phyloP scores from a whole-genome alignment of 2,329 filamentous ascomycete genomes.

The Trichophyton equinum region DNA sequence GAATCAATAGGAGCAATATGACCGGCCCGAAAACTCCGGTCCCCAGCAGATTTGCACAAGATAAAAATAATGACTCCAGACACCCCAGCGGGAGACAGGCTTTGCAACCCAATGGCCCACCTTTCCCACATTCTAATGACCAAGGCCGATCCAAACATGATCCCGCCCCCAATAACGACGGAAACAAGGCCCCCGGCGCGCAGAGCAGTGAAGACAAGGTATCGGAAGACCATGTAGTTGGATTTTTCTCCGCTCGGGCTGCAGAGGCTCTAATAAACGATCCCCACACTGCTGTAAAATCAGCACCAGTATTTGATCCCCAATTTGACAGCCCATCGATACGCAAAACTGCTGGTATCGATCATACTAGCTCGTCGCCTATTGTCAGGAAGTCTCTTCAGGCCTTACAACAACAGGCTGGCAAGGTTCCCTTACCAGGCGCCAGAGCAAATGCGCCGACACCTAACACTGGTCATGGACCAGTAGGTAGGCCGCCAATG shows the following conservation, averaged over 20 bases:
- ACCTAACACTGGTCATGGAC: background rate
- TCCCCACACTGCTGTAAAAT: conserved; percentile 31
- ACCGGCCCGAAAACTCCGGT: conserved; percentile 6
- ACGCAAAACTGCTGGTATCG: conserved; percentile 74
- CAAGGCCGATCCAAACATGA: conserved; percentile 15
- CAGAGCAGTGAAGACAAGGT: conserved; percentile 15
- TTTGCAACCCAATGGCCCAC: conserved; percentile 10
- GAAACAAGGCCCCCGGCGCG: conserved; percentile 13
- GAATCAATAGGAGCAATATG: conserved; percentile 5
- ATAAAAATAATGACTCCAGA: conserved; percentile 5
- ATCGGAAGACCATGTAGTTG: conserved; percentile 34
- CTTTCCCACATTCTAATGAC: conserved; percentile 14
- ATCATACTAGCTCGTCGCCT: conserved; percentile 65
- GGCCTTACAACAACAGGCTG: conserved; percentile 8
- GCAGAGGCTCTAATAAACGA: conserved; percentile 46
- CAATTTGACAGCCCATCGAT: conserved; percentile 71
- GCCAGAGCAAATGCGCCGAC: background rate
- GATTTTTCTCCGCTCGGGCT: conserved; percentile 60
- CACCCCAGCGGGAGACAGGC: background rate
- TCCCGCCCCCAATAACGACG: conserved; percentile 6
- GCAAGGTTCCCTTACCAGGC: background rate
- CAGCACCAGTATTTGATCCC: conserved; percentile 54
- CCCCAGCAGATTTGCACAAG: conserved; percentile 10
- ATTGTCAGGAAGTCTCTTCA: conserved; percentile 38
- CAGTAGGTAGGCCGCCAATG: conserved; percentile 24